Percentiles rank a stretch among this genome's conserved stretches.
These are phyloP conservation scores for Sanguinoderma infundibulare DNA, from an alignment of 1,284 basidiomycete genomes.

Conservation along the genomic window DNA sequence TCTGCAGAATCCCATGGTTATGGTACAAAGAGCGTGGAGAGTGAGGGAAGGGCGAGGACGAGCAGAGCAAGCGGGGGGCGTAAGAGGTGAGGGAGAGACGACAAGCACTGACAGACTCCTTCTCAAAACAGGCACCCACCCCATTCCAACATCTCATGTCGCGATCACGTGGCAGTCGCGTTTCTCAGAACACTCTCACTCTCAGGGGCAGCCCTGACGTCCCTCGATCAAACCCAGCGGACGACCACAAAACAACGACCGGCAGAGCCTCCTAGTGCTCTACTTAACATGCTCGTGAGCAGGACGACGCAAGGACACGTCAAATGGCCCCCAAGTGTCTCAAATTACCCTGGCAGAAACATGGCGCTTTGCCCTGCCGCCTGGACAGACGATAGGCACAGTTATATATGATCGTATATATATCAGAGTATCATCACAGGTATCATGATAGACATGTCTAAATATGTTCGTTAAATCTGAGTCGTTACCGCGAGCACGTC, in stretches of 20 bases:
- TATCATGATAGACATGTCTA: neutral
- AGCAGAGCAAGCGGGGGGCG: conserved; percentile 1
- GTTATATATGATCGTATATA: neutral
- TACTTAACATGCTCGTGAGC: too few relatives aligned
- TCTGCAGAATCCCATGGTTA: conserved; percentile 76
- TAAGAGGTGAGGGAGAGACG: neutral
- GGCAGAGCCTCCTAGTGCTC: too few relatives aligned
- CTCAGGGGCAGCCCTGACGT: too few relatives aligned
- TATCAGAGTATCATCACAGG: neutral
- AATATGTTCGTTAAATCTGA: neutral
- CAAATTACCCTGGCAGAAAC: too few relatives aligned
- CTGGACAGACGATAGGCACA: too few relatives aligned
- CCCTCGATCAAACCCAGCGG: too few relatives aligned
- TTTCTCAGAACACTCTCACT: too few relatives aligned
- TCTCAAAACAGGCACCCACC: conserved; percentile 17
- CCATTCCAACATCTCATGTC: conserved; percentile 19
- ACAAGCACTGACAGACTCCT: conserved; percentile 8
- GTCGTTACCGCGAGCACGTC: neutral
- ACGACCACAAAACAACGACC: too few relatives aligned
- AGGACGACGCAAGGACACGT: too few relatives aligned
- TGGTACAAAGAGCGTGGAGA: conserved; percentile 5
- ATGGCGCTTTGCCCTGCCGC: too few relatives aligned
- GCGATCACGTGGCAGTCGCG: conserved; percentile 30
- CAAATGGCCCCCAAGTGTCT: too few relatives aligned
- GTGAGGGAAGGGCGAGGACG: conserved; percentile 8